Percentiles rank a stretch among this genome's conserved stretches.
phyloP scores from a whole-genome alignment of 1,284 basidiomycete genomes.

The Sanghuangporus weigelae region DNA sequence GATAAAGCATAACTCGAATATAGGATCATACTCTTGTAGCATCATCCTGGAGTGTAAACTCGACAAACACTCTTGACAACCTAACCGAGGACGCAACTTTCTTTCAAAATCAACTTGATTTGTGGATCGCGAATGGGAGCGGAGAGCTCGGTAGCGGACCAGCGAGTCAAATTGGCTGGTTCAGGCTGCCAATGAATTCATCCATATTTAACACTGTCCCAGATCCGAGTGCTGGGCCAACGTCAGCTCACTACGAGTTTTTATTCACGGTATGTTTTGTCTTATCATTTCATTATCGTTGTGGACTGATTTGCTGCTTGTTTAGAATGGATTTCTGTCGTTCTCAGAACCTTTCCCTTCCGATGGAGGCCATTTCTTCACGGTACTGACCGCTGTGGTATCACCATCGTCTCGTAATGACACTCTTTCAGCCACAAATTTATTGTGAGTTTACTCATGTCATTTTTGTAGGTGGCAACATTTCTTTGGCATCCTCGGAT shows the following conservation, averaged over 20 bases:
- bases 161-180: conserved; percentile 24
- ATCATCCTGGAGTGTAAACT: conserved; percentile 29
- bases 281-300: neutral
- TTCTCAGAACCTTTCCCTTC: conserved; percentile 7
- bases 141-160: conserved; percentile 22
- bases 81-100: conserved; percentile 23
- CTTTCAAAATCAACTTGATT: conserved; percentile 15
- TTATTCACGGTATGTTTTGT: conserved; percentile 12
- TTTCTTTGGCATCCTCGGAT: conserved; percentile 31
- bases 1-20: neutral
- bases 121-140: conserved; percentile 27
- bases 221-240: conserved; percentile 34
- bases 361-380: conserved; percentile 22
- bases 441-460: conserved; percentile 15
- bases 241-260: conserved; percentile 14
- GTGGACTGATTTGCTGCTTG: neutral
- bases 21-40: conserved; percentile 31
- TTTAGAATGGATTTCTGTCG: conserved; percentile 5
- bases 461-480: conserved; percentile 33
- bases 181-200: conserved; percentile 28
- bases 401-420: conserved; percentile 21
- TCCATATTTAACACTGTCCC: conserved; percentile 24
- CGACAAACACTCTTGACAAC: conserved; percentile 25
- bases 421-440: neutral
- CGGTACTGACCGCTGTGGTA: conserved; percentile 20